These are phyloP conservation scores for Fusarium sp. DNA, from an alignment of 2,329 filamentous ascomycete species.

Conservation along the genomic window DNA sequence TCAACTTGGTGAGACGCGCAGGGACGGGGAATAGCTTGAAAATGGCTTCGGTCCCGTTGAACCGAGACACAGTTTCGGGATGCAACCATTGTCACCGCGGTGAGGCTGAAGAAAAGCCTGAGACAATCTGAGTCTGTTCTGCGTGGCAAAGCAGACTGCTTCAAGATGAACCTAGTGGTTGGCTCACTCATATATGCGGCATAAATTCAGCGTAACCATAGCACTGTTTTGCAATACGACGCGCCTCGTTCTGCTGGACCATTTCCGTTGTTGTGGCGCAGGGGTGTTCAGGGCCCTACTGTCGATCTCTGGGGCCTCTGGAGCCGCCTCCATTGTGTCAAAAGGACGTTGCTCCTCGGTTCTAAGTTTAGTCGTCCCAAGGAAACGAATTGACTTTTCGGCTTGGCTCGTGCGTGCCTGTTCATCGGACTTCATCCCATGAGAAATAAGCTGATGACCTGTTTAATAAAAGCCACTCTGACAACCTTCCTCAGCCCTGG, in stretches of 20 bases:
- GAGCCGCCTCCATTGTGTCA: conserved; percentile 14
- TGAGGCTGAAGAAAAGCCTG: conserved; percentile 25
- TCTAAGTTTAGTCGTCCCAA: conserved; percentile 39
- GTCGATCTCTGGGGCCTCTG: conserved; percentile 29
- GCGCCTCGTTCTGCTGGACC: conserved; percentile 21
- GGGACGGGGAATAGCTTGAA: conserved; percentile 13
- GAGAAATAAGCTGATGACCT: background rate
- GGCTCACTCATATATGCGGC: background rate
- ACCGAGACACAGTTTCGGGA: conserved; percentile 23
- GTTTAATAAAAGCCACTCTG: conserved; percentile 5
- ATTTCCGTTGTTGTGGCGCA: conserved; percentile 24
- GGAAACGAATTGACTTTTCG: conserved; percentile 29
- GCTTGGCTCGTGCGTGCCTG: conserved; percentile 40
- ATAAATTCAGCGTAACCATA: conserved; percentile 5
- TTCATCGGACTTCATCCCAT: conserved; percentile 8
- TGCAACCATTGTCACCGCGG: conserved; percentile 13
- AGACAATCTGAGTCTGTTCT: conserved; percentile 7
- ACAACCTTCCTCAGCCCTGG: background rate
- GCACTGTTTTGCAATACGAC: conserved; percentile 6
- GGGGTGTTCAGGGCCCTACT: conserved; percentile 25
- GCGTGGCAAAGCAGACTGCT: conserved; percentile 6
- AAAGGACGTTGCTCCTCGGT: conserved; percentile 27
- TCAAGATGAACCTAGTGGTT: conserved; percentile 7
- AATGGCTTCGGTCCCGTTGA: conserved; percentile 6
- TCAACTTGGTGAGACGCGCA: conserved; percentile 25